Base-by-base conservation (phyloP, 768 basidiomycete species). In the Auriscalpium microsporum region DNA sequence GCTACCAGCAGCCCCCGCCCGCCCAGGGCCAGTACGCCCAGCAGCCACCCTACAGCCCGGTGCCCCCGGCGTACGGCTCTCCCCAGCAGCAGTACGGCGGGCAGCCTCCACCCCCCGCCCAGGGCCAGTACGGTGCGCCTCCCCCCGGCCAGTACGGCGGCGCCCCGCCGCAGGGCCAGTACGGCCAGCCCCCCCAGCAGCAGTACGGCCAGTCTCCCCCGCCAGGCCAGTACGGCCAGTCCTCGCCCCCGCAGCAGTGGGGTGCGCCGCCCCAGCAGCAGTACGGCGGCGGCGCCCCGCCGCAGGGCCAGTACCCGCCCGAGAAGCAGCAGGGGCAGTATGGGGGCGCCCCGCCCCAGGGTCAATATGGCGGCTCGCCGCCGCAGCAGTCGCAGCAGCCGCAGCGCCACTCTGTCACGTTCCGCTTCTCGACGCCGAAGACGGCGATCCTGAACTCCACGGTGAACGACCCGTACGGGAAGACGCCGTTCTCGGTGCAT, bases 381-480 rank as follows among this genome's bases (percentile, higher is more conserved):
- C n/a, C 54, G 13, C 38, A 8, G 21, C 21, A 34, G n/a, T 5
- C 54, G 10, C 35, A 10, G 13, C 38, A 8, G 21, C 21, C 21
- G 14, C 10, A 23, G 55, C 56, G 52, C n/a, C 46, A 49, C 37
- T 44, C 38, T 13, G 46, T 52, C 19, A n/a, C 13, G n/a, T 58
- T 55, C 50, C 48, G 34, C 34, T 50, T 58, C 14, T 42, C 33
- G 8, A 53, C 48, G 10, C 49, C 48, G 4, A 23, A 38, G 23
- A 23, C 51, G 33, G 38, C 48, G 19, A 45, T 55, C 37, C 37
- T 57, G 46, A 48, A 54, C 54, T 54, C 46, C 10, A 17, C 38
- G n/a, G 50, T 60, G 36, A 13, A 28, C 35, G 56, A 57, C n/a
- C 56, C 47, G 14, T 53, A 48, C 19, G 52, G 58, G 35, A 44